Evolutionary conservation across 148 eudicot genomes (phyloP).

Genomic region (Vaccinium macrocarpon): DNA sequence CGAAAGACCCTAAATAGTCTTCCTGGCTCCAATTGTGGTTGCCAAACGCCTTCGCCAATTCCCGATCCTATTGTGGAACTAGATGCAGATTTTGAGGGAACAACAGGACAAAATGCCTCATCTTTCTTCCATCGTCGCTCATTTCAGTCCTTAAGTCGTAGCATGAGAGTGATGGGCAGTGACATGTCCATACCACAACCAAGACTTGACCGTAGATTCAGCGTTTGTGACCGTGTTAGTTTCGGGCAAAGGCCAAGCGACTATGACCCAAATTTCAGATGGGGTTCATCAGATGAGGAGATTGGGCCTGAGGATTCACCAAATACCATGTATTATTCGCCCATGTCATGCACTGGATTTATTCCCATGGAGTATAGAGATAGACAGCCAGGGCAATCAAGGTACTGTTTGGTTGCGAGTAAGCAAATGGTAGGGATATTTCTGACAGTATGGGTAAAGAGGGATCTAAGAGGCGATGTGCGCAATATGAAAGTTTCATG

Average conservation of each 20-base stretch:
- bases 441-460: slow-evolving; percentile 86
- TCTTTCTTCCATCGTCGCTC: slow-evolving; percentile 70
- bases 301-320: slow-evolving; percentile 49
- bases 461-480: slow-evolving; percentile 78
- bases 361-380: slow-evolving; percentile 56
- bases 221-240: slow-evolving; percentile 77
- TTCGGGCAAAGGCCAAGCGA: slow-evolving; percentile 58
- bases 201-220: slow-evolving; percentile 64
- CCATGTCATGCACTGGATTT: slow-evolving; percentile 39
- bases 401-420: slow-evolving; percentile 87
- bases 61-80: slow-evolving; percentile 79
- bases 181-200: slow-evolving; percentile 48
- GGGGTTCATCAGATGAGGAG: slow-evolving; percentile 81
- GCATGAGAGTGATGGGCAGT: slow-evolving; percentile 58
- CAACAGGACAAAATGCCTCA: slow-evolving; percentile 47
- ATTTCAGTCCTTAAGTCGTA: slow-evolving; percentile 70
- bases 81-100: slow-evolving; percentile 73
- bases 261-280: slow-evolving; percentile 52
- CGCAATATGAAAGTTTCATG: slow-evolving; percentile 86
- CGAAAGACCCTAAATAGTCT: slow-evolving; percentile 68
- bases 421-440: slow-evolving; percentile 97
- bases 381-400: slow-evolving; percentile 48
- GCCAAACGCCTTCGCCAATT: slow-evolving; percentile 61
- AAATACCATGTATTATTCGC: slow-evolving; percentile 41
- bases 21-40: slow-evolving; percentile 57